Percentiles rank a stretch among this genome's conserved stretches.
phyloP scores from a whole-genome alignment of 73 alveolate genomes.

The Tetrahymena thermophila region DNA sequence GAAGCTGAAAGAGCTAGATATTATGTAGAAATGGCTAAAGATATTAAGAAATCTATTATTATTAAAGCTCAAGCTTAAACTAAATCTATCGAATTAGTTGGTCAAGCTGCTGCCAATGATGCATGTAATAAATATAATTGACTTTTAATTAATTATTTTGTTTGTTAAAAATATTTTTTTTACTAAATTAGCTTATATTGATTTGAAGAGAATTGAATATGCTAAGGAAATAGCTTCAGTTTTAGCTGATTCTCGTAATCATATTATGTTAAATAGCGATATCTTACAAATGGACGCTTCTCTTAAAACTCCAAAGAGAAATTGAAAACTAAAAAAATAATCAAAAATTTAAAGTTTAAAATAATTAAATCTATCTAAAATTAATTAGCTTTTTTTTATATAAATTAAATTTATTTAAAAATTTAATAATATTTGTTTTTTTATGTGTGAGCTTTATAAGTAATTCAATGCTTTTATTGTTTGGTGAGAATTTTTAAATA shows the following conservation, averaged over 20 bases:
- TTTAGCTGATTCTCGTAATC: constrained; percentile 70
- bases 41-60: constrained; percentile 80
- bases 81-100: constrained; percentile 69
- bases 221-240: constrained; percentile 75
- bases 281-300: constrained; percentile 50
- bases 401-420: too few relatives aligned
- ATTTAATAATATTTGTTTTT: too few relatives aligned
- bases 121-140: constrained; percentile 26
- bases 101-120: constrained; percentile 57
- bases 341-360: background rate
- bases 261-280: constrained; percentile 66
- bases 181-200: constrained; percentile 67
- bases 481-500: too few relatives aligned
- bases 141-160: background rate
- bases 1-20: constrained; percentile 93
- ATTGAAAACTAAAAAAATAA: too few relatives aligned
- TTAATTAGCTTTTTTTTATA: too few relatives aligned
- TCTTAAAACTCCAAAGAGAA: background rate
- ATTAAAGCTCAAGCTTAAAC: constrained; percentile 93
- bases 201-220: constrained; percentile 79
- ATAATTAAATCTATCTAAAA: background rate
- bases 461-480: too few relatives aligned
- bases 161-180: background rate
- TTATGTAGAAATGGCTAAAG: constrained; percentile 82
- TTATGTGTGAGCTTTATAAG: too few relatives aligned